phyloP scores from a whole-genome alignment of 1,139 yeast species.

The Debaryomyces robertsiae region DNA sequence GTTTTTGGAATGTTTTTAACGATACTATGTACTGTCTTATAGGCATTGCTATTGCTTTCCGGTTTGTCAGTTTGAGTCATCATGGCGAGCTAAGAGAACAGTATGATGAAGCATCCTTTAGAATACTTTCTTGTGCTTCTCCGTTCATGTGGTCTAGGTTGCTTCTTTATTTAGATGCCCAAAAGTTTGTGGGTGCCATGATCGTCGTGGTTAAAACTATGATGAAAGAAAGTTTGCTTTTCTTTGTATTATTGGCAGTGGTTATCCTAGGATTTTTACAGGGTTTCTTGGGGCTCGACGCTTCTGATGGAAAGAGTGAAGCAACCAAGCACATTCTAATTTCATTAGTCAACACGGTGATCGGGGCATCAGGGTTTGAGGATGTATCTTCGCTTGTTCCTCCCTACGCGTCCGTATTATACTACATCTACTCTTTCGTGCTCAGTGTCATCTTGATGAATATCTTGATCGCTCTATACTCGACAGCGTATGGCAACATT shows the following conservation, averaged over 20 bases:
- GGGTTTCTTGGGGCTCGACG: constrained; percentile 84
- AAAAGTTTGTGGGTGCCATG: constrained; percentile 85
- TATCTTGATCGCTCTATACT: constrained; percentile 79
- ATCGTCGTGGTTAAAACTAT: constrained; percentile 80
- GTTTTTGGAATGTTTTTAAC: constrained; percentile 82
- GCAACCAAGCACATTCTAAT: constrained; percentile 66
- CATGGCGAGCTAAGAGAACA: constrained; percentile 32
- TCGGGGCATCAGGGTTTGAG: constrained; percentile 73
- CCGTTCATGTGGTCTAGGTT: constrained; percentile 88
- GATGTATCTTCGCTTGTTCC: constrained; percentile 74
- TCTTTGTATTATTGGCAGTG: constrained; percentile 71
- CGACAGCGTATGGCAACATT: constrained; percentile 81
- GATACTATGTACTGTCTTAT: constrained; percentile 66
- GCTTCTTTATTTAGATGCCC: constrained; percentile 74
- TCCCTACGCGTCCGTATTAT: constrained; percentile 78
- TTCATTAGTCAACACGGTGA: constrained; percentile 67
- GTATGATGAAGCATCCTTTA: constrained; percentile 67
- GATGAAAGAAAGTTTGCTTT: constrained; percentile 83
- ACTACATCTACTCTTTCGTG: constrained; percentile 75
- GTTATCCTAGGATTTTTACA: constrained; percentile 81
- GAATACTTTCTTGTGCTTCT: constrained; percentile 77
- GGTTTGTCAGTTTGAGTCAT: constrained; percentile 52
- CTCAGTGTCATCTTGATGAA: constrained; percentile 75
- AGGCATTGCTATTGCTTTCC: constrained; percentile 53
- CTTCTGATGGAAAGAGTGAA: constrained; percentile 82